Base-by-base conservation (phyloP, 2,329 filamentous ascomycete species). In the Tolypocladium paradoxum region DNA sequence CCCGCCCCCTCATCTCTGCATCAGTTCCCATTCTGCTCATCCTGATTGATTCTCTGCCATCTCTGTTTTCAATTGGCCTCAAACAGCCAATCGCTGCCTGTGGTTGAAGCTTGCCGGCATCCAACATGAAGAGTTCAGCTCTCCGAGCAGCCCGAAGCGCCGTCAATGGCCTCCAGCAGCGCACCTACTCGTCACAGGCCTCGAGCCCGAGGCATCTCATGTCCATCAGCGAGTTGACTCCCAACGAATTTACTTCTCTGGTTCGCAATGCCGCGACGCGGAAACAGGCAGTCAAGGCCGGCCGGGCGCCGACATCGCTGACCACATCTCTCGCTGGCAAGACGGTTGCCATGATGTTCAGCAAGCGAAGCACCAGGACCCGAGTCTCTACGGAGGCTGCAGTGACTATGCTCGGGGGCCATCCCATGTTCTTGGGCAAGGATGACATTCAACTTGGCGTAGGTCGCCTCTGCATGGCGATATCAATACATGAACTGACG, bases 391-490 rank as follows among this genome's bases (percentile, higher is more conserved):
- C 91, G 2, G 93, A 99, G 75, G 87, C 87, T 8, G 93, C 93
- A 14, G 84, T 96, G 37, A 82, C 86, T n/a, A 76, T 88, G 55
- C 80, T 99, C 76, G 90, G 91, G 37, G 93, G 92, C 0, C 87
- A 96, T 63, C 85, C 93, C 24, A 96, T 99, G 91, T 99, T 99
- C 68, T 72, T 99, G 54, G 90, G 91, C 63, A 93, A 91, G 66
- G 86, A 95, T 53, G 93, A 99, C 66, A 99, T 99, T 57, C 93
- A 99, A 70, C 78, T 99, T 22, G 93, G 93, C 51, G 93, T 88
- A 69, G 59, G 78, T 74, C 33, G 29, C 24, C 12, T 11, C 9
- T 33, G 58, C 43, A 57, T 48, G 49, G 51, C 49, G 40, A 6
- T 29, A 36, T 45, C 14, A 24, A 9, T 35, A 53, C 31, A 43